These are phyloP conservation scores for Lentinula novae-zelandiae DNA, from an alignment of 1,284 basidiomycete species.

Conservation along the genomic window DNA sequence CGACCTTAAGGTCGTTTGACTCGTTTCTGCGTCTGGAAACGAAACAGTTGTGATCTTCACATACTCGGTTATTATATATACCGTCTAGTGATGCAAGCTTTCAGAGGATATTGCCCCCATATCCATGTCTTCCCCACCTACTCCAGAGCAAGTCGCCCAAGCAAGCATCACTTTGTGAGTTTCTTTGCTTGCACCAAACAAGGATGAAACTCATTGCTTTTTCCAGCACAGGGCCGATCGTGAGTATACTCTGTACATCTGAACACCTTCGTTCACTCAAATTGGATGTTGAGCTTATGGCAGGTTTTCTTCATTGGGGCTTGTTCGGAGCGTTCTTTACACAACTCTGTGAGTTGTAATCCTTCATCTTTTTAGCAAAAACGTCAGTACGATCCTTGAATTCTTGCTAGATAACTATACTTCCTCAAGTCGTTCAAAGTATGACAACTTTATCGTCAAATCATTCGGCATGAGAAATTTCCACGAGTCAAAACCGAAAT, in stretches of 20 bases:
- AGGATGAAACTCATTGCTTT: neutral
- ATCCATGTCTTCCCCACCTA: neutral
- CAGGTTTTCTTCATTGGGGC: neutral
- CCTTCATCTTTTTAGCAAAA: neutral
- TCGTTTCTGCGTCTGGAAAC: neutral
- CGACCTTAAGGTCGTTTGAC: neutral
- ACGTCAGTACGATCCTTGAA: neutral
- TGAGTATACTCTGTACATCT: neutral
- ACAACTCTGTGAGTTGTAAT: neutral
- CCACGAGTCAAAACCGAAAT: too few species aligned
- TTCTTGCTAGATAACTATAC: neutral
- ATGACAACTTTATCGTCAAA: neutral
- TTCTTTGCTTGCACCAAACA: neutral
- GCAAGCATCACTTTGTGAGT: neutral
- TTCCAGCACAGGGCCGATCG: neutral
- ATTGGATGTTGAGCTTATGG: neutral
- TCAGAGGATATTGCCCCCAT: neutral
- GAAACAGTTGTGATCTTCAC: neutral
- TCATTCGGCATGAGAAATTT: neutral
- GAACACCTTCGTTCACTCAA: neutral
- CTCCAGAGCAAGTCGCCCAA: neutral
- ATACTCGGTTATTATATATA: neutral
- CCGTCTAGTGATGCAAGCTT: neutral
- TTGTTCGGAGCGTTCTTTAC: neutral
- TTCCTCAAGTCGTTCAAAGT: neutral